Conservation (phyloP, 169 alveolate species). For the Plasmodium sp. region DNA sequence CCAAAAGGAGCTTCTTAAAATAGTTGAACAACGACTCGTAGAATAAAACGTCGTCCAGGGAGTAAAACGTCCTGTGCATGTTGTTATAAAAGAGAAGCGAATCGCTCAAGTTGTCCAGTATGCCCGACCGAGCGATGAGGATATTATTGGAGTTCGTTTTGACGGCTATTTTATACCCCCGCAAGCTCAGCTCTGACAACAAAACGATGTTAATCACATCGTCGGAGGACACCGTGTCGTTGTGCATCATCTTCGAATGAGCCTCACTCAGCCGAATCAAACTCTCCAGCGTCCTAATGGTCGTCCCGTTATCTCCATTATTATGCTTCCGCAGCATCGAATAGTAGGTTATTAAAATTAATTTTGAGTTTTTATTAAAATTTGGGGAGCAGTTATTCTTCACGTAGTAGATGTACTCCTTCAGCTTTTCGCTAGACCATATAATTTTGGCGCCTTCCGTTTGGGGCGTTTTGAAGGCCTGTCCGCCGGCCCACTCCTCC, state of each 20-base stretch:
- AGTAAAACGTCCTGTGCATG: constrained; percentile 2
- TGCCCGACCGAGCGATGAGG: constrained; percentile 44
- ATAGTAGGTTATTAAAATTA: constrained; percentile 76
- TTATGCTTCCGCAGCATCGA: constrained; percentile 40
- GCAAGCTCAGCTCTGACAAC: constrained; percentile 44
- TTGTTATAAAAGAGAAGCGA: constrained; percentile 11
- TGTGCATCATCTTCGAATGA: constrained; percentile 91
- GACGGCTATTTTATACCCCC: constrained; percentile 57
- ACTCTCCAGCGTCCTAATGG: constrained; percentile 92
- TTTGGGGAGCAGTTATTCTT: constrained; percentile 71
- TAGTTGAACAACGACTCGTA: constrained; percentile 2
- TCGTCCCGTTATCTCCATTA: constrained; percentile 87
- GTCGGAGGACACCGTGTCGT: constrained; percentile 79
- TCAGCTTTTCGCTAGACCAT: constrained; percentile 74
- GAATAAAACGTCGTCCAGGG: constrained; percentile 59
- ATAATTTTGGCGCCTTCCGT: background rate
- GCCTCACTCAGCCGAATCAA: constrained; percentile 94
- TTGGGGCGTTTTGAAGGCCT: background rate
- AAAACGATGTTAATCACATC: constrained; percentile 84
- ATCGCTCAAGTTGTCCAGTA: constrained; percentile 11
- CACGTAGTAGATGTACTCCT: constrained; percentile 76
- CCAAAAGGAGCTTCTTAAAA: constrained; percentile 39
- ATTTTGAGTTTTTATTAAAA: constrained; percentile 63
- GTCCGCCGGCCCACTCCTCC: background rate
- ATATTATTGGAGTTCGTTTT: constrained; percentile 23